Evolutionary conservation across 345 rosid species (phyloP), one percentile per base, ranked within the genome.

Genomic region (Eucalyptus polyanthemos): DNA sequence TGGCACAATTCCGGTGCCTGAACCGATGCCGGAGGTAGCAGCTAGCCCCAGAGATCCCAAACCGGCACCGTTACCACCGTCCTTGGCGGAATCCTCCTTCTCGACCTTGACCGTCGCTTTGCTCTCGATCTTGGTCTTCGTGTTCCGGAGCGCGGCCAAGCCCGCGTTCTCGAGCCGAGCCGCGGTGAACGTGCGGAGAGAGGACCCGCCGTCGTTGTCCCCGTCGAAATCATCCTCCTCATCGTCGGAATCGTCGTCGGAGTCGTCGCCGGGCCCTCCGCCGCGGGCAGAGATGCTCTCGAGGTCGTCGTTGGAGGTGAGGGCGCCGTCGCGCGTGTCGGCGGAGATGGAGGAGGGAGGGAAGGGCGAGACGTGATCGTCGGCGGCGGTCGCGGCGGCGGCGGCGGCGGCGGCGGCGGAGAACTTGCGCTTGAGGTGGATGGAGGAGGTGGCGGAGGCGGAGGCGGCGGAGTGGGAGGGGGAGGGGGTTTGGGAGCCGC

Each of bases 381-480:
- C 97, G 44, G 97, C 95, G 11, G 95, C 95, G 4, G 94, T 96
- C 8, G 94, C 93, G 86, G 94, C 93, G 1, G 93, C 97, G 6
- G 95, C 93, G 88, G 88, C 93, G 6, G 50, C 50, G 16, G 16
- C 91, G 2, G 95, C 98, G 15, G 95, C 96, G 6, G 94, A 96
- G 15, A 97, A 95, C 92, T 96, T 97, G 89, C 99, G 99, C 91
- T 98, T 96, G 94, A 88, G 91, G 91, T 94, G 99, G 92, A 96
- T 93, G 54, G 99, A 98, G 50, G 99, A 96, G 67, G 99, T 94
- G 93, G 95, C 99, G 86, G 99, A 97, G 83, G 99, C 99, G 86
- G 99, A 97, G 65, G 99, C 99, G 86, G 99, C 99, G 31, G 99
- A 98, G 91, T 98, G 99, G 85, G 99, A 98, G 13, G 99, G 99